These are phyloP conservation scores for Leccinum subtestaceum DNA, from an alignment of 768 basidiomycete genomes.

Conservation along the genomic window DNA sequence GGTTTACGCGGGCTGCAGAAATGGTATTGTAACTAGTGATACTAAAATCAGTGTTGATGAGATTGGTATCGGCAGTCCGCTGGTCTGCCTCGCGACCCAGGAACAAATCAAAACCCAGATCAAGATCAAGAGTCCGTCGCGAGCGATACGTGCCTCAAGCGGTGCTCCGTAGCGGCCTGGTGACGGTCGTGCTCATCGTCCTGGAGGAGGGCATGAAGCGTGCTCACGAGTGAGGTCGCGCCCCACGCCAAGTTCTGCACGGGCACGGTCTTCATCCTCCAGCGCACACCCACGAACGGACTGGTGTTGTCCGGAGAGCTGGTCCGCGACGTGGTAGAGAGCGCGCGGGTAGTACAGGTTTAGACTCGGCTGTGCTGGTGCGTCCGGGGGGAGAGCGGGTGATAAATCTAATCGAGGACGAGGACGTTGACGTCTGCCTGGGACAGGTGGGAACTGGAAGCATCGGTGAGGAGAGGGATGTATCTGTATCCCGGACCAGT, in stretches of 20 bases:
- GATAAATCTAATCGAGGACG: conserved; percentile 52
- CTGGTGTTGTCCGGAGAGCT: conserved; percentile 32
- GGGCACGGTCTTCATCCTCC: conserved; percentile 53
- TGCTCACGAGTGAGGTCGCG: conserved; percentile 38
- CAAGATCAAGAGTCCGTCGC: conserved; percentile 51
- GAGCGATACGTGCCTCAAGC: conserved; percentile 48
- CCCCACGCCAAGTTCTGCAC: conserved; percentile 36
- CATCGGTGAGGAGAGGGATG: conserved; percentile 6
- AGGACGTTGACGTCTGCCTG: conserved; percentile 41
- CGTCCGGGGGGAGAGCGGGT: conserved; percentile 37
- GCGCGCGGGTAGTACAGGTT: conserved; percentile 42
- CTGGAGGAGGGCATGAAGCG: conserved; percentile 36
- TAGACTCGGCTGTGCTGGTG: neutral
- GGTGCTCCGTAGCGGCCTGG: neutral
- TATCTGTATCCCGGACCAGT: conserved; percentile 12
- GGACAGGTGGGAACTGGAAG: conserved; percentile 4
- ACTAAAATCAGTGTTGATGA: neutral
- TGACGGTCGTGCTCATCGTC: conserved; percentile 21
- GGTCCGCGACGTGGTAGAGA: conserved; percentile 41
- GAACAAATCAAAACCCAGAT: neutral
- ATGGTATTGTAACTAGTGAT: neutral
- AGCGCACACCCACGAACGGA: conserved; percentile 52
- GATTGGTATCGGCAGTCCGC: no score
- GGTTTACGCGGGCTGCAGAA: neutral
- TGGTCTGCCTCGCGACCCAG: no score